Evolutionary conservation across 2,329 filamentous ascomycete genomes (phyloP), one percentile per base, ranked within the genome.

Genomic region (Colletotrichum costaricense): DNA sequence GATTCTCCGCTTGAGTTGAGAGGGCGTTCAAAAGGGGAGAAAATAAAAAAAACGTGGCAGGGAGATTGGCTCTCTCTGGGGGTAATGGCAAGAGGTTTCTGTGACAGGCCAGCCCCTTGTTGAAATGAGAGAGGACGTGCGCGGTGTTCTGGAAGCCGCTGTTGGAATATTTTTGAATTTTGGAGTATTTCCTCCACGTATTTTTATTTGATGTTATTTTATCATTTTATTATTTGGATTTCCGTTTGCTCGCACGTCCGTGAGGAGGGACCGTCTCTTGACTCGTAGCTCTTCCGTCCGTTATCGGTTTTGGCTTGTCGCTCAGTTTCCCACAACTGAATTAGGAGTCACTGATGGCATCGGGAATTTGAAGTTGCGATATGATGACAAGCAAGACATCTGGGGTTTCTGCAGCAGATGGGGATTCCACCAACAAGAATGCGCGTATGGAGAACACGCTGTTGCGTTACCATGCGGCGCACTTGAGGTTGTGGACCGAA

Each of bases 1-100:
- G 66, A 64, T 69, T 73, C 70, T 65, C 60, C 70, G 67, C 70
- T 70, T 62, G 59, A 69, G 65, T 72, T 60, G 66, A 56, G 59
- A 16, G n/a, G n/a, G 28, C 11, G 22, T 19, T 46, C 14, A 63
- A 5, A 42, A 42, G 56, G 28, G 24, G 57, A 19, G 22, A n/a
- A 38, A 42, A 8, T 14, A 38, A 49, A 54, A 54, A 30, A 69
- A 69, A 69, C 70, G 66, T 73, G 70, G 70, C 70, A 65, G 66
- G 55, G 63, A 69, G 70, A 69, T 73, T 72, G 65, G 65, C 59
- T 11, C 22, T 58, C 54, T 55, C 49, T 33, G 35, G 66, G 52
- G 33, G 22, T 55, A 46, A 11, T 11, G 33, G 24, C 52, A 26
- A 56, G 57, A 28, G 35, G 66, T 64, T 73, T 69, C 70, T 65